Evolutionary conservation across 306 rosid genomes (phyloP).

Genomic region (Benincasa hispida): DNA sequence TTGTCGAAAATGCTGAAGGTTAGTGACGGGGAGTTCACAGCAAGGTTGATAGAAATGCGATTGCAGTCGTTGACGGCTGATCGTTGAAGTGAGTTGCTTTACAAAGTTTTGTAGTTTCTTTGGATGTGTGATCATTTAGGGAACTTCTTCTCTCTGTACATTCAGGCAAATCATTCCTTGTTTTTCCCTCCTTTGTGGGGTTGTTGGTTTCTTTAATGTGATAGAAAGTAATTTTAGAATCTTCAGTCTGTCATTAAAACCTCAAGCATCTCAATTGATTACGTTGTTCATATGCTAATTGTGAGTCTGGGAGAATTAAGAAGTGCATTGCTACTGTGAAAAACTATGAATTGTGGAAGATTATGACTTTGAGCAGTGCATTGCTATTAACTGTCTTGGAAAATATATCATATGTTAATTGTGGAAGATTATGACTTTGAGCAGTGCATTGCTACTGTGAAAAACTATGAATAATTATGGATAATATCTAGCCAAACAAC

Average conservation of each 20-base stretch:
- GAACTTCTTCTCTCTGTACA: neutral
- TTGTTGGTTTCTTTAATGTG: neutral
- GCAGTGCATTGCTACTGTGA: neutral
- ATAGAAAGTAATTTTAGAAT: neutral
- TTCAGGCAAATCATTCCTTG: neutral
- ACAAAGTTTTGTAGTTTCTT: neutral
- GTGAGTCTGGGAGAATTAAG: neutral
- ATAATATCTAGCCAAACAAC: neutral
- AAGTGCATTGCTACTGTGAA: neutral
- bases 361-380: no score
- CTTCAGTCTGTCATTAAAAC: neutral
- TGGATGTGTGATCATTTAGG: neutral
- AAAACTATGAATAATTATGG: neutral
- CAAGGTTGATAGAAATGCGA: conserved; percentile 34
- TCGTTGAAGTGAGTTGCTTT: conserved; percentile 6
- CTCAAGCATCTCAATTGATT: neutral
- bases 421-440: neutral
- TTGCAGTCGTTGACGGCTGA: conserved; percentile 17
- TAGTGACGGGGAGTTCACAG: conserved; percentile 56
- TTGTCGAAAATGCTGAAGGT: conserved; percentile 47
- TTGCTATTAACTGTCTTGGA: neutral
- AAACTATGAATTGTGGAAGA: no score
- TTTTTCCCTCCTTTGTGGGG: neutral
- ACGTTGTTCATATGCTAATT: neutral
- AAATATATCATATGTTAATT: neutral